phyloP scores from a whole-genome alignment of 306 rosid species.

The Alnus glutinosa region DNA sequence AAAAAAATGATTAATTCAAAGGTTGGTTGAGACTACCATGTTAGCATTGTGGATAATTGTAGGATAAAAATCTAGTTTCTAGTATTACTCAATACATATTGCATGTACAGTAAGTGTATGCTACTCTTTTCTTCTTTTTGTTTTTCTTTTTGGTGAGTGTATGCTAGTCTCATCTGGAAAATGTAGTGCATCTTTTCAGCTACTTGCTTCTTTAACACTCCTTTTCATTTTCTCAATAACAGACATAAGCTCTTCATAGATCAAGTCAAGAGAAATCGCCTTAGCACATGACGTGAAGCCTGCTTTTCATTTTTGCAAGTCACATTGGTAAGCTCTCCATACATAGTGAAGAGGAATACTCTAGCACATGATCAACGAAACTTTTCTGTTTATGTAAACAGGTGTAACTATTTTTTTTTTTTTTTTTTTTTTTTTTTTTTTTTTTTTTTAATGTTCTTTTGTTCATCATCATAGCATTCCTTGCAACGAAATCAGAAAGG shows the following conservation, averaged over 20 bases:
- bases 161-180: not conserved
- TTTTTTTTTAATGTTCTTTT: too few relatives aligned
- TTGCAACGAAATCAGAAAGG: not conserved
- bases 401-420: not conserved
- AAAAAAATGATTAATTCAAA: too few relatives aligned
- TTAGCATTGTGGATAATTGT: too few relatives aligned
- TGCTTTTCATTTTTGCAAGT: not conserved
- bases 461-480: not conserved
- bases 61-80: too few relatives aligned
- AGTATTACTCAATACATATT: too few relatives aligned
- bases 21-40: too few relatives aligned
- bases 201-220: not conserved
- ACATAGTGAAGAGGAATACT: not conserved
- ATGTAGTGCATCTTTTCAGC: not conserved
- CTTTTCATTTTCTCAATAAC: constrained; percentile 27
- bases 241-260: constrained; percentile 57
- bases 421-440: not conserved
- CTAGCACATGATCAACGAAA: not conserved
- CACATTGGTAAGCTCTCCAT: not conserved
- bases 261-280: constrained; percentile 33
- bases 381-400: not conserved
- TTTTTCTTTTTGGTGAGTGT: not conserved
- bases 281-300: not conserved
- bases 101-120: not conserved
- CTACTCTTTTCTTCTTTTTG: not conserved